phyloP scores from a whole-genome alignment of 2,329 filamentous ascomycete species.

The Triangularia verruculosa region DNA sequence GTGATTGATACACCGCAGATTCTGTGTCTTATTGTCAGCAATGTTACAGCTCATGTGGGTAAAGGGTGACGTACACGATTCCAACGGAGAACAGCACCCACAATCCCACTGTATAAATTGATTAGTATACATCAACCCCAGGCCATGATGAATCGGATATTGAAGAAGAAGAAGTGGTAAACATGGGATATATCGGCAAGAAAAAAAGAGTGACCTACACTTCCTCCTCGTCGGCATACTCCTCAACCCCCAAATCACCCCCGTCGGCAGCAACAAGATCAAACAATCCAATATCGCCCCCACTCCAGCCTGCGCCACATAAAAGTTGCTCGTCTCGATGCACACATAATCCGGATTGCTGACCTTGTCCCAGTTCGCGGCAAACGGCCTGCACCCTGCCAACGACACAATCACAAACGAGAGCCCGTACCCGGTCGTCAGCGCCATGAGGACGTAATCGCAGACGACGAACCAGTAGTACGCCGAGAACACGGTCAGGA shows the following conservation, averaged over 20 bases:
- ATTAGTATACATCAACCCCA: too few species aligned
- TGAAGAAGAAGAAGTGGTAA: too few species aligned
- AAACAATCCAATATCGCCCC: neutral
- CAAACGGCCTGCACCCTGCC: neutral
- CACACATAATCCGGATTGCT: neutral
- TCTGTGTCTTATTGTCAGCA: neutral
- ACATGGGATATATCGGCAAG: too few species aligned
- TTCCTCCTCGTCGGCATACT: neutral
- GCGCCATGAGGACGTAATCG: neutral
- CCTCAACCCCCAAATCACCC: neutral
- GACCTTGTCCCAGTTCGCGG: neutral
- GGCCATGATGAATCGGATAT: too few species aligned
- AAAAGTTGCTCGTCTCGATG: neutral
- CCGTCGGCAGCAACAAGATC: neutral
- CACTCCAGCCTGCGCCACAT: neutral
- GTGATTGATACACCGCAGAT: neutral
- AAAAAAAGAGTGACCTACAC: too few species aligned
- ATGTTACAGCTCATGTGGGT: too few species aligned
- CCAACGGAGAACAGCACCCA: neutral
- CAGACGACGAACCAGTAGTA: neutral
- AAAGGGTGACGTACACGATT: neutral
- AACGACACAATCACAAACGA: neutral
- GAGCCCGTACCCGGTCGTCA: neutral
- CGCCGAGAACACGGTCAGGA: neutral
- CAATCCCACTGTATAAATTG: neutral